Evolutionary conservation across 2,329 filamentous ascomycete genomes (phyloP), one percentile per base, ranked within the genome.

Genomic region (Phymatotrichopsis omnivora): DNA sequence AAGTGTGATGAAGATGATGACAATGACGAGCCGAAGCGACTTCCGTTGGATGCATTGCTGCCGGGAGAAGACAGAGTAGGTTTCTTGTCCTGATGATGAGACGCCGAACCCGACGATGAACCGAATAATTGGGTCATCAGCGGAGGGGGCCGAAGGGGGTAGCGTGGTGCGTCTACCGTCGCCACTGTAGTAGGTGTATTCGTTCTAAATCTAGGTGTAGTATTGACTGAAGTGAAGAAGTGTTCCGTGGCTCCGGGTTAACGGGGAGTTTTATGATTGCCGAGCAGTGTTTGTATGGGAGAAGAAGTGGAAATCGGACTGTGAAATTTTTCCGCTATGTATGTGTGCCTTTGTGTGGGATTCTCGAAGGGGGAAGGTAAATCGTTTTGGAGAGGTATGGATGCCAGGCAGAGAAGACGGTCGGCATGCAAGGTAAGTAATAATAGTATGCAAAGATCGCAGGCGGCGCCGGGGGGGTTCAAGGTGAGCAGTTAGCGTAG

Each of bases 1-100:
- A 81, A 78, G 61, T 78, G 76, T 22, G 52, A 56, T 29, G 56
- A 49, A 12, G 55, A 55, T 5, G 49, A 45, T 6, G 49, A 49
- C 6, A 48, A 41, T n/a, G 50, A 53, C 3, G 38, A 45, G 27
- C 49, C 49, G 22, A 44, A 45, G 39, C 44, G 47, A 33, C 49
- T 32, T 8, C 20, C 43, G 36, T 34, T 50, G 36, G 39, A 49
- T n/a, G n/a, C n/a, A n/a, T n/a, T n/a, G n/a, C n/a, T n/a, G 14
- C 49, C 25, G 20, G 51, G 42, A n/a, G 49, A 52, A 20, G 52
- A 47, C 35, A 46, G 42, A 20, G 41, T 27, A 17, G 33, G 11
- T 40, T 53, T 55, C 46, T 42, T 44, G 32, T 49, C 46, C 38
- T 55, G 51, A 25, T 41, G 31, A n/a, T 42, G 32, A 23, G 45